Percentiles rank a stretch among this genome's conserved stretches.
Conservation (phyloP, 192 early-diverging fungal genomes). For the Tieghemiomyces parasiticus region DNA sequence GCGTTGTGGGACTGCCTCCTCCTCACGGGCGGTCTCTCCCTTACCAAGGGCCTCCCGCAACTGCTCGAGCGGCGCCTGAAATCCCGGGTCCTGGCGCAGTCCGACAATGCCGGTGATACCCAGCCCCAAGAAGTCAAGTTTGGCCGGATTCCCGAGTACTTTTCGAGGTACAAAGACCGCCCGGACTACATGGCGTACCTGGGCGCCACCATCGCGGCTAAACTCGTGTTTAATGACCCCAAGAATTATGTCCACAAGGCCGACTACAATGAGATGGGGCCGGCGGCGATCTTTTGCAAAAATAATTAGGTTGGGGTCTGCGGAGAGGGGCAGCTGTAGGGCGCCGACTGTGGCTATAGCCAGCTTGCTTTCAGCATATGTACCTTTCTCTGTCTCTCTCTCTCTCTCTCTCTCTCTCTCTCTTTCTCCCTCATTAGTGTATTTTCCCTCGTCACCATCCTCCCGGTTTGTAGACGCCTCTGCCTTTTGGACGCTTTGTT, state of each 20-base stretch:
- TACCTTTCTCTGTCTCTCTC: too few species aligned
- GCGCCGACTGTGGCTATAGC: too few species aligned
- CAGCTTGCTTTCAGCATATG: too few species aligned
- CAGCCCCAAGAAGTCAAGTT: slow-evolving; percentile 76
- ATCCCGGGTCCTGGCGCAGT: slow-evolving; percentile 45
- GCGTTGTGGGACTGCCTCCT: slow-evolving; percentile 73
- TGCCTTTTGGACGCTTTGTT: too few species aligned
- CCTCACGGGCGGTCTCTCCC: slow-evolving; percentile 65
- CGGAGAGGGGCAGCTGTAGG: too few species aligned
- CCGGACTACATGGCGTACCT: slow-evolving; percentile 56
- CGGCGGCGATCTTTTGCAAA: slow-evolving; percentile 54
- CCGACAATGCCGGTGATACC: slow-evolving; percentile 72
- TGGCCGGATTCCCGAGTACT: slow-evolving; percentile 73
- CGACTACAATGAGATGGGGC: slow-evolving; percentile 89
- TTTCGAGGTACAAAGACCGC: slow-evolving; percentile 55
- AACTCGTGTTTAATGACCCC: slow-evolving; percentile 57
- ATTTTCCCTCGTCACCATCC: too few species aligned
- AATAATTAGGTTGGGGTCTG: too few species aligned
- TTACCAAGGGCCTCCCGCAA: slow-evolving; percentile 35
- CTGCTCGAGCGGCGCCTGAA: slow-evolving; percentile 52
- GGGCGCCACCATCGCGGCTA: slow-evolving; percentile 76
- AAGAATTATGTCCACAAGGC: slow-evolving; percentile 57
- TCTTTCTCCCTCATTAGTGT: too few species aligned
- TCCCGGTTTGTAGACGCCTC: too few species aligned
- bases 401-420: too few species aligned